Base-by-base conservation (phyloP, 106 monocot genomes). In the Dendrobium chrysotoxum region DNA sequence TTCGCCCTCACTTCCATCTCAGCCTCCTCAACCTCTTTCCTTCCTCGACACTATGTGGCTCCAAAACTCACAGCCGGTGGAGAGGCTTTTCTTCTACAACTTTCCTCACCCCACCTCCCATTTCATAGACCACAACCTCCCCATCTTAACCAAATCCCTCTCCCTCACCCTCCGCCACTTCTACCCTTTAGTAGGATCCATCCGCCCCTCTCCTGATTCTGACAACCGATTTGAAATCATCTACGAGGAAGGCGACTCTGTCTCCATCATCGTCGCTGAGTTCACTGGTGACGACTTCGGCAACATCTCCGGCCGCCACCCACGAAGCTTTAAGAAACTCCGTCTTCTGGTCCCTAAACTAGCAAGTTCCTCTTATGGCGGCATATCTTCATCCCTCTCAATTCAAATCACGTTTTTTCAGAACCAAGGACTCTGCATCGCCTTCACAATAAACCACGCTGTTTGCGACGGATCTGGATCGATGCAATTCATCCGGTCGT, bases 21-120 rank as follows among this genome's bases (percentile, higher is more conserved):
- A 25, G 38, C 15, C 79, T 12, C 12, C 86, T 4, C 23, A 84
- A 3, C 82, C 84, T 23, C 66, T 86, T 20, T 82, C 84, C 50
- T 87, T 81, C 80, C 58, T 85, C n/a, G 90, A 90, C 75, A 15
- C 76, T 8, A 0, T 83, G 2, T 90, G 83, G 83, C 46, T 90
- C 26, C 16, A 4, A 1, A 1, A n/a, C 28, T 13, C 20, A 15
- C 81, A 87, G 2, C 11, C 13, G 50, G 89, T 92, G 2, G 80
- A 92, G 82, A 81, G 89, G 21, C 71, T 92, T 72, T 89, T 89
- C 85, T 86, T 92, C 87, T 89, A 89, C 40, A 12, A 25, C 35
- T 79, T 83, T 75, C 72, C 80, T 16, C 79, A 71, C 64, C 78
- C 89, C 11, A 77, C 58, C 23, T 72, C 82, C 23, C 25, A 64